These are phyloP conservation scores for Auriscalpium vulgare DNA, from an alignment of 768 basidiomycete species.

Conservation along the genomic window DNA sequence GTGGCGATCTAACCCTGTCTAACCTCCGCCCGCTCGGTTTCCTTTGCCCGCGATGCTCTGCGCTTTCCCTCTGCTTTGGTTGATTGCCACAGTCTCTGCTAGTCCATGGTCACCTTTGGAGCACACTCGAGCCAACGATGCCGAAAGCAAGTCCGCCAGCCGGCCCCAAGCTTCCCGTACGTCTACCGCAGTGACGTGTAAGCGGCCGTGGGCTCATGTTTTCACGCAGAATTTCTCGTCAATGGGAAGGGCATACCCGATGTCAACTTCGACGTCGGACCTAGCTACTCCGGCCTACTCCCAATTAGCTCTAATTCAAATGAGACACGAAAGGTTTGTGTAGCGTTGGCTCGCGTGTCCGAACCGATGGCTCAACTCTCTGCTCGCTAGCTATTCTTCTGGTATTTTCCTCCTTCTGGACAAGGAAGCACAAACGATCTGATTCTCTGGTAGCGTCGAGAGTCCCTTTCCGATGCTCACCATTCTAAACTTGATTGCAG, in stretches of 20 bases:
- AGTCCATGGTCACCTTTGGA: no score
- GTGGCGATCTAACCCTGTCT: no score
- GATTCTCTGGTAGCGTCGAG: slow-evolving; percentile 11
- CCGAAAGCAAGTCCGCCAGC: no score
- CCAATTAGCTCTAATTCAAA: slow-evolving; percentile 8
- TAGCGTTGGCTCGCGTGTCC: not conserved
- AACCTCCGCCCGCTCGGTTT: no score
- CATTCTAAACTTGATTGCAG: not conserved
- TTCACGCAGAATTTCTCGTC: slow-evolving; percentile 30
- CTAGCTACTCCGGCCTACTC: slow-evolving; percentile 13
- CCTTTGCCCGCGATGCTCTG: no score
- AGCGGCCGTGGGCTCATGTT: no score
- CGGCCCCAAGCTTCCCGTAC: no score
- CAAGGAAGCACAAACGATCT: slow-evolving; percentile 11
- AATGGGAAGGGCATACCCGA: slow-evolving; percentile 6
- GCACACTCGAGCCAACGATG: no score
- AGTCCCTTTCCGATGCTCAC: not conserved
- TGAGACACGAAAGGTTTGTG: slow-evolving; percentile 12
- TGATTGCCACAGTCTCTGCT: no score
- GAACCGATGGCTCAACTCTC: not conserved
- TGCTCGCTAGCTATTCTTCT: slow-evolving; percentile 11
- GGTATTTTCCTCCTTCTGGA: slow-evolving; percentile 11
- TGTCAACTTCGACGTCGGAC: slow-evolving; percentile 13
- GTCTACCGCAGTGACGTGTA: no score
- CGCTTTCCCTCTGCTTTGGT: no score